These are phyloP conservation scores for Paecilomyces niveus DNA, from an alignment of 2,329 filamentous ascomycete genomes.

Conservation along the genomic window DNA sequence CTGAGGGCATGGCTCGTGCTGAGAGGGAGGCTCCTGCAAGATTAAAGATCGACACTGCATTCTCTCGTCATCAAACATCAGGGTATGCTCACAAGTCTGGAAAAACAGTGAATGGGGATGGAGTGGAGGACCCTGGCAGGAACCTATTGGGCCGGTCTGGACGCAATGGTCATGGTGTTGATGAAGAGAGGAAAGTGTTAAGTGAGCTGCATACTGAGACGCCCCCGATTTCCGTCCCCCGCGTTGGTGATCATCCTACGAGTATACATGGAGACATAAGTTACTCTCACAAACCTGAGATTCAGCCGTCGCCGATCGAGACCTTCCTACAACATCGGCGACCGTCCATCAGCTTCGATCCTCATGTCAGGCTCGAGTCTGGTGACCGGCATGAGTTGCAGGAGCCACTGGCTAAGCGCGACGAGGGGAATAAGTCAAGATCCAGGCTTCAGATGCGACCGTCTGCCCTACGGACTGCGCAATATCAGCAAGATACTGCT, in stretches of 20 bases:
- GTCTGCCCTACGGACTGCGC: constrained; percentile 28
- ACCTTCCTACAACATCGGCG: constrained; percentile 33
- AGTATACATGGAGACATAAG: constrained; percentile 18
- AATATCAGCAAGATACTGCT: constrained; percentile 26
- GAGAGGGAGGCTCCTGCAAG: constrained; percentile 27
- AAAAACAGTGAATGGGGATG: constrained; percentile 22
- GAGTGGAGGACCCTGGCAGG: constrained; percentile 31
- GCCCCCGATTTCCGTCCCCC: constrained; percentile 40
- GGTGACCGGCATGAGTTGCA: constrained; percentile 30
- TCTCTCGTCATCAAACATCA: constrained; percentile 17
- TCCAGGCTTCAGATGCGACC: constrained; percentile 22
- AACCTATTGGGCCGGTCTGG: constrained; percentile 26
- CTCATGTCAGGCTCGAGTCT: constrained; percentile 33
- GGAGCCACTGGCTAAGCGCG: constrained; percentile 30
- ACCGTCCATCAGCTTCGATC: constrained; percentile 37
- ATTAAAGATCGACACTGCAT: constrained; percentile 35
- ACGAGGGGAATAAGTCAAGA: constrained; percentile 16
- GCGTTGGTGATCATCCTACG: constrained; percentile 24
- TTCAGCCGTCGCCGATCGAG: constrained; percentile 32
- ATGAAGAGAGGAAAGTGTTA: constrained; percentile 32
- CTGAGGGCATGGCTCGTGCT: constrained; percentile 31
- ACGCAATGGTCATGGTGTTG: constrained; percentile 28
- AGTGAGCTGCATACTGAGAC: constrained; percentile 35
- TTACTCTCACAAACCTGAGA: constrained; percentile 30
- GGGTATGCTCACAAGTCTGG: constrained; percentile 19